Conservation (phyloP, 305 asterid genomes). For the Solanum chacoense region DNA sequence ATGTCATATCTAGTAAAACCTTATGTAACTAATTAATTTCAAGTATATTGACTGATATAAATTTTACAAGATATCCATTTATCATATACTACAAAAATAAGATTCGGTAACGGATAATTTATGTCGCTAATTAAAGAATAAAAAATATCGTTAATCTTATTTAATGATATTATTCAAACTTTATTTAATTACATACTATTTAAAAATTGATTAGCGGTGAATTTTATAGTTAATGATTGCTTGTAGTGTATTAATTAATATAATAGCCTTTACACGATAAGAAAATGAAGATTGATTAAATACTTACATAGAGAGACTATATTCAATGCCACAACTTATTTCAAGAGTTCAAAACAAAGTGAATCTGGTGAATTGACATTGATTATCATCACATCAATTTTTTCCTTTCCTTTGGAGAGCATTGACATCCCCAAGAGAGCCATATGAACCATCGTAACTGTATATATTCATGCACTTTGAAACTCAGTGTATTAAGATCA, state of each 20-base stretch:
- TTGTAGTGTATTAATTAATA: neutral
- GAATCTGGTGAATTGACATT: neutral
- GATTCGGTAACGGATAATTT: too few relatives aligned
- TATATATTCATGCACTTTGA: neutral
- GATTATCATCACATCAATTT: too few relatives aligned
- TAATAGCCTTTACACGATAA: neutral
- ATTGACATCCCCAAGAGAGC: neutral
- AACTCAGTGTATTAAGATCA: neutral
- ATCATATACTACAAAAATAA: neutral
- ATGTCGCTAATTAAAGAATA: neutral
- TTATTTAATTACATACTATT: neutral
- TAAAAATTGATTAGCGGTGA: neutral
- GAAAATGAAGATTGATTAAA: neutral
- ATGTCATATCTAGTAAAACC: neutral
- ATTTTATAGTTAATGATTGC: too few relatives aligned
- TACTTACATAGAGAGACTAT: neutral
- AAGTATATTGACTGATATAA: neutral
- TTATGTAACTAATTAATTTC: neutral
- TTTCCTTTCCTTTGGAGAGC: neutral
- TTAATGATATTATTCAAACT: neutral
- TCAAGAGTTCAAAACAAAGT: neutral
- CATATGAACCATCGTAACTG: too few relatives aligned
- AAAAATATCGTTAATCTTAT: neutral
- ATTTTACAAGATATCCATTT: neutral
- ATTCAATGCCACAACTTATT: too few relatives aligned